Evolutionary conservation across 352 stramenopile genomes (phyloP), one percentile per base, ranked within the genome.

Genomic region (Phytophthora multivora): DNA sequence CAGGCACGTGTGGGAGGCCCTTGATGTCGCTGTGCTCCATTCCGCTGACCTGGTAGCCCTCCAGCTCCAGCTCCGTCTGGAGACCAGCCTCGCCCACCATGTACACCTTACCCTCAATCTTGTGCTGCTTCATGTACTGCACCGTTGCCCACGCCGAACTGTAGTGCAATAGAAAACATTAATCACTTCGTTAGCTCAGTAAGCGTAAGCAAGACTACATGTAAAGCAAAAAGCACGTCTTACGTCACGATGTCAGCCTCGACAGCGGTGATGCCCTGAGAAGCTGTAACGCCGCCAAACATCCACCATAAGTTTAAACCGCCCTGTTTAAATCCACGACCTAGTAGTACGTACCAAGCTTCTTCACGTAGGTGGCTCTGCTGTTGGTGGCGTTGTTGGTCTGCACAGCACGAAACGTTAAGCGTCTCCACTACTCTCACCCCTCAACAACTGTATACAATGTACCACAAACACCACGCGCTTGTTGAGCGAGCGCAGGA

Each of bases 361-460:
- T 93, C 70, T 90, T 88, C 46, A 95, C 82, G 70, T 92, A 93
- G 12, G 80, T 80, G 28, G 89, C 82, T 58, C 86, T 73, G 54
- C 73, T 89, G 66, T 89, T 95, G 57, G 83, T 93, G 39, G 86
- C 89, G 72, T 95, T 95, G 71, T 95, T 93, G 35, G 86, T 95
- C 86, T 95, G 52, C 19, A 57, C 26, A 31, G 0, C n/a, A 31
- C 19, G 2, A 19, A 45, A 45, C 19, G 52, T 51, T 18, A 13
- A 60, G 10, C 69, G 36, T 59, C 21, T 53, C 38, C 15, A 23
- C 23, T 48, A 16, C 6, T 49, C 10, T 40, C 12, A 51, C 3
- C 1, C 21, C 31, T 25, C 5, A n/a, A 15, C 9, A 16, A 6
- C 30, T 26, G 0, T 9, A 57, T n/a, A 3, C 10, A 53, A 11